These are phyloP conservation scores for Nemania sp. DNA, from an alignment of 2,329 filamentous ascomycete species.

Conservation along the genomic window DNA sequence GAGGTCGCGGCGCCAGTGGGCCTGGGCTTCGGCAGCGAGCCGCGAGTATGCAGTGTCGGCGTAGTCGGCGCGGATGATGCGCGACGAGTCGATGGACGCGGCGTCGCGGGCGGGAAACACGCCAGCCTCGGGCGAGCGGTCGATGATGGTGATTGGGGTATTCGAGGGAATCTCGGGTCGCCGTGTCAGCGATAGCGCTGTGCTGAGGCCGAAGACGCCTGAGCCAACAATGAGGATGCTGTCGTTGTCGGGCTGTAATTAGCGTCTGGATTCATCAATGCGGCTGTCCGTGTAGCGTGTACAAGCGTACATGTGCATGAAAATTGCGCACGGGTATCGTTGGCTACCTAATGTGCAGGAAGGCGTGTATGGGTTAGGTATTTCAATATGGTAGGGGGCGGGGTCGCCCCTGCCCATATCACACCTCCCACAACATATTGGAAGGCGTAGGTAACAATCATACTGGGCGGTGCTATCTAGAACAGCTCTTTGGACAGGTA, in stretches of 20 bases:
- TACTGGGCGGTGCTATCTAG: too few species aligned
- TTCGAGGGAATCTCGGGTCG: constrained; percentile 57
- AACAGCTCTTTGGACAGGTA: too few species aligned
- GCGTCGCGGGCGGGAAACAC: constrained; percentile 64
- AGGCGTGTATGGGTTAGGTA: too few species aligned
- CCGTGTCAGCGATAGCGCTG: constrained; percentile 68
- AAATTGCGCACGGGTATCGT: too few species aligned
- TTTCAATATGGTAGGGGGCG: too few species aligned
- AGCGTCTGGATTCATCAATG: too few species aligned
- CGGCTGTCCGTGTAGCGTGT: too few species aligned
- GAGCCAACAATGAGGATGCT: constrained; percentile 67
- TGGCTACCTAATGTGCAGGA: too few species aligned
- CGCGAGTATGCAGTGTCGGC: constrained; percentile 74
- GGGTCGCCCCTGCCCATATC: too few species aligned
- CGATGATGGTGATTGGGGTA: constrained; percentile 61
- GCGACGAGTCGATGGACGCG: constrained; percentile 64
- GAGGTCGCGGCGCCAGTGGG: constrained; percentile 66
- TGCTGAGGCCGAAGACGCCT: constrained; percentile 51
- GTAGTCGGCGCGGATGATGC: constrained; percentile 76
- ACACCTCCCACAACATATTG: too few species aligned
- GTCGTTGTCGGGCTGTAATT: constrained; percentile 14
- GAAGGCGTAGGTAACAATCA: too few species aligned
- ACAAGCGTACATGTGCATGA: too few species aligned
- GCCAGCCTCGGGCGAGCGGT: constrained; percentile 51
- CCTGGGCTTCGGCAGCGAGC: constrained; percentile 72